These are phyloP conservation scores for Ziziphus jujuba DNA, from an alignment of 306 rosid species.

Conservation along the genomic window DNA sequence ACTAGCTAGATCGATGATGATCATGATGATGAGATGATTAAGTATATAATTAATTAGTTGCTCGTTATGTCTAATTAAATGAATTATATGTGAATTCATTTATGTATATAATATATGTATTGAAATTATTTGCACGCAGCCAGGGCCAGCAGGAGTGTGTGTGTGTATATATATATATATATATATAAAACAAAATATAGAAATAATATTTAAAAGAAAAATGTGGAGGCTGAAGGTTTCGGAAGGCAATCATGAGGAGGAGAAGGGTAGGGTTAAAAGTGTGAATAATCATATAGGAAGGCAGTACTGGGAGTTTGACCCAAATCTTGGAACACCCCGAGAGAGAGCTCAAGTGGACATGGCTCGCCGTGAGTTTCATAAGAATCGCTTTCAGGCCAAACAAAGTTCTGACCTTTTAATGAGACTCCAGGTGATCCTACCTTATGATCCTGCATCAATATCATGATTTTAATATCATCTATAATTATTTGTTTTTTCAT, in stretches of 20 bases:
- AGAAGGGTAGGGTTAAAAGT: conserved; percentile 35
- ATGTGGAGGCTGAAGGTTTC: conserved; percentile 74
- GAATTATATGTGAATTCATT: too few species aligned
- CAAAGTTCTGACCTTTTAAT: conserved; percentile 67
- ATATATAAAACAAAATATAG: too few species aligned
- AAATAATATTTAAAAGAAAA: neutral
- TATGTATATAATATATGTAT: too few species aligned
- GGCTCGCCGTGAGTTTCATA: conserved; percentile 32
- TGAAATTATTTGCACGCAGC: too few species aligned
- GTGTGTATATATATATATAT: neutral
- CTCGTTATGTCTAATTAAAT: too few species aligned
- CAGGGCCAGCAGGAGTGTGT: too few species aligned
- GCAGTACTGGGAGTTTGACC: conserved; percentile 73
- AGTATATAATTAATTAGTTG: too few species aligned
- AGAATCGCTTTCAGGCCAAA: conserved; percentile 48
- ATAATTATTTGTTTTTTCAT: neutral
- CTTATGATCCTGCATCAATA: too few species aligned
- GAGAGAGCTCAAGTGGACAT: conserved; percentile 44
- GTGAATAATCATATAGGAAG: conserved; percentile 60
- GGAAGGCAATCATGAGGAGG: conserved; percentile 25
- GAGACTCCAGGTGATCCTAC: conserved; percentile 68
- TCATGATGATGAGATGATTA: too few species aligned
- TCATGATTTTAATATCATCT: neutral
- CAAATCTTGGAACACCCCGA: conserved; percentile 33
- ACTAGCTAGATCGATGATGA: too few species aligned